These are phyloP conservation scores for Scalesia atractyloides DNA, from an alignment of 129 eudicot genomes.

Conservation along the genomic window DNA sequence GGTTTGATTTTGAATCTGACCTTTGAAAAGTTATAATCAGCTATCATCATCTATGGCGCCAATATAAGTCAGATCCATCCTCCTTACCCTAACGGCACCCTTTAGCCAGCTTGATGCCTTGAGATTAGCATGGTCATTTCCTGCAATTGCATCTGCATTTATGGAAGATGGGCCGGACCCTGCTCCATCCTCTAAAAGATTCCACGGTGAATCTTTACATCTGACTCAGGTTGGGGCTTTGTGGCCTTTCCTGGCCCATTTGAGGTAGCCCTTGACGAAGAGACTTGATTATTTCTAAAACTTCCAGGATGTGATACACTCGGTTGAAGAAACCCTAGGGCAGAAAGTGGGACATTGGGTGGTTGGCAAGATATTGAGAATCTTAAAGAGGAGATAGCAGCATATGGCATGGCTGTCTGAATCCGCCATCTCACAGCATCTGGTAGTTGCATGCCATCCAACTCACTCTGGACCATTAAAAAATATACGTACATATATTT, in stretches of 20 bases:
- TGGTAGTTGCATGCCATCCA: no score
- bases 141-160: slow-evolving; percentile 60
- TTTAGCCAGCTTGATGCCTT: slow-evolving; percentile 87
- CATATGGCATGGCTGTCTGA: no score
- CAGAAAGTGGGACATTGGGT: slow-evolving; percentile 51
- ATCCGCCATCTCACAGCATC: no score
- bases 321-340: slow-evolving; percentile 59
- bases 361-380: slow-evolving; percentile 66
- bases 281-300: slow-evolving; percentile 32
- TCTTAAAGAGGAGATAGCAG: slow-evolving; percentile 22
- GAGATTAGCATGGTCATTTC: slow-evolving; percentile 70
- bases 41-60: slow-evolving; percentile 96
- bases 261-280: slow-evolving; percentile 47
- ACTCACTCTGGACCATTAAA: no score
- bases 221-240: slow-evolving; percentile 64
- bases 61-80: slow-evolving; percentile 82
- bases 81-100: slow-evolving; percentile 91
- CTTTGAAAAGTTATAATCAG: slow-evolving; percentile 43
- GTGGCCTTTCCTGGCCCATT: slow-evolving; percentile 54
- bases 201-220: slow-evolving; percentile 80
- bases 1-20: slow-evolving; percentile 23
- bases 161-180: slow-evolving; percentile 68
- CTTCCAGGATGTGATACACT: slow-evolving; percentile 44
- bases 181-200: slow-evolving; percentile 82
- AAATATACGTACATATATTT: no score